Percentiles rank a stretch among this genome's conserved stretches.
phyloP scores from a whole-genome alignment of 148 eudicot species.

The Limonium bicolor region DNA sequence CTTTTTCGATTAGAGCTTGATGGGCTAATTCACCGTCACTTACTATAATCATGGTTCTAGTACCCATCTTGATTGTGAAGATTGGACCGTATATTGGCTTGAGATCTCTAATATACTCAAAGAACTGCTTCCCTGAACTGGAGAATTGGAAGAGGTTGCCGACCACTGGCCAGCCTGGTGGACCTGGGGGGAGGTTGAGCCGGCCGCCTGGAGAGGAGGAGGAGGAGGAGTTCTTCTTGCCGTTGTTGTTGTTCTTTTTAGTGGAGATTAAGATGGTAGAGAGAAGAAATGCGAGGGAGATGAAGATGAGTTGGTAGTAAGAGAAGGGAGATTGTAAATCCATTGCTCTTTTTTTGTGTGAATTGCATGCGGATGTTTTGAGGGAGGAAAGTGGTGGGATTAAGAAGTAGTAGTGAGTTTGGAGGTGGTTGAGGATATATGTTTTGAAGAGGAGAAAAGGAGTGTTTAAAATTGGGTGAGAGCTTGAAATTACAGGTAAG shows the following conservation, averaged over 20 bases:
- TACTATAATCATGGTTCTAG: constrained; percentile 60
- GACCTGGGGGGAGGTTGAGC: constrained; percentile 62
- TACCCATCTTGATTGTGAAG: constrained; percentile 71
- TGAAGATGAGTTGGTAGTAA: constrained; percentile 29
- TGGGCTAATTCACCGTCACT: constrained; percentile 40
- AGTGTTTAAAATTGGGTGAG: too few relatives aligned
- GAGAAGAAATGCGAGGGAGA: constrained; percentile 24
- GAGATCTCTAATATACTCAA: constrained; percentile 46
- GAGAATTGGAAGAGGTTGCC: constrained; percentile 91
- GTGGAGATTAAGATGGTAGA: constrained; percentile 13
- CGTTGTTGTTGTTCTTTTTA: constrained; percentile 5
- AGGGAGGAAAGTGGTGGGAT: background rate
- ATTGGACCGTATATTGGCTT: constrained; percentile 62
- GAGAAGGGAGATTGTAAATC: constrained; percentile 11
- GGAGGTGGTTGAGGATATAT: too few relatives aligned
- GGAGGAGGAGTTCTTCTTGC: too few relatives aligned
- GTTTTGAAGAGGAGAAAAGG: too few relatives aligned
- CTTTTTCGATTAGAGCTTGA: constrained; percentile 61
- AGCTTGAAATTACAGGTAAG: too few relatives aligned
- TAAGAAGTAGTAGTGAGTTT: too few relatives aligned
- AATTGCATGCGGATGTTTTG: background rate
- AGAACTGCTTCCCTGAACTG: constrained; percentile 67
- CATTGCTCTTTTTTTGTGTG: background rate
- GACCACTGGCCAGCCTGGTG: constrained; percentile 80
- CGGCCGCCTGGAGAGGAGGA: background rate